Base-by-base conservation (phyloP, 805 yeast genomes). In the Groenewaldozyma salmanticensis region DNA sequence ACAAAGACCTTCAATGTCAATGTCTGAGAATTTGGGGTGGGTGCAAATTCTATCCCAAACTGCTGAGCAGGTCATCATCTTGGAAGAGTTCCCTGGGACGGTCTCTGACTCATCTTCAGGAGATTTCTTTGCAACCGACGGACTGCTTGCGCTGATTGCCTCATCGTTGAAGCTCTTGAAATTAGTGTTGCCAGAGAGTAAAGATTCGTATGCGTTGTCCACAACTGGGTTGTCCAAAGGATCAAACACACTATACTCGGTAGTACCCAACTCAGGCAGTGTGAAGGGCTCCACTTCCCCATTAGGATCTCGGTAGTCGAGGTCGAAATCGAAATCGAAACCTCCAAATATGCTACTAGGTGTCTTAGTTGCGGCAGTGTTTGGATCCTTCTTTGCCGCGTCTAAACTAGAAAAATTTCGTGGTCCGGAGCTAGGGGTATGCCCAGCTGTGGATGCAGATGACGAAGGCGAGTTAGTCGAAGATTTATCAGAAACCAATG, bases 31-130 rank as follows among this genome's bases (percentile, higher is more conserved):
- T 57, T 81, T 77, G 27, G 98, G 97, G 68, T 92, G 97, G 18
- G 92, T 63, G 1, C 96, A 83, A 31, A 92, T 81, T 55, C 97
- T 74, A 61, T 90, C 97, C 98, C 98, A 92, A 13, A 90, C 81
- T 51, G 87, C 96, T 0, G 94, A 75, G 61, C 98, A 92, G 55
- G 76, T 77, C 62, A 82, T 63, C 51, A 59, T 49, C 43, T 51
- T 54, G 29, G 52, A 46, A 17, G 47, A 41, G 5, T 49, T 45
- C 2, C 54, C 58, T 3, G 65, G 64, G 18, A 61, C 62, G 5
- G 51, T 46, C 17, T 58, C 62, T 19, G 49, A 54, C 6, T 42
- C 50, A 5, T 37, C 47, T n/a, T 35, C 38, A 13, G 31, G 21
- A 24, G n/a, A 20, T 19, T n/a, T 21, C 19, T 21, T 20, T 18